These are phyloP conservation scores for Zychaea mexicana DNA, from an alignment of 371 early-diverging fungal species.

Conservation along the genomic window DNA sequence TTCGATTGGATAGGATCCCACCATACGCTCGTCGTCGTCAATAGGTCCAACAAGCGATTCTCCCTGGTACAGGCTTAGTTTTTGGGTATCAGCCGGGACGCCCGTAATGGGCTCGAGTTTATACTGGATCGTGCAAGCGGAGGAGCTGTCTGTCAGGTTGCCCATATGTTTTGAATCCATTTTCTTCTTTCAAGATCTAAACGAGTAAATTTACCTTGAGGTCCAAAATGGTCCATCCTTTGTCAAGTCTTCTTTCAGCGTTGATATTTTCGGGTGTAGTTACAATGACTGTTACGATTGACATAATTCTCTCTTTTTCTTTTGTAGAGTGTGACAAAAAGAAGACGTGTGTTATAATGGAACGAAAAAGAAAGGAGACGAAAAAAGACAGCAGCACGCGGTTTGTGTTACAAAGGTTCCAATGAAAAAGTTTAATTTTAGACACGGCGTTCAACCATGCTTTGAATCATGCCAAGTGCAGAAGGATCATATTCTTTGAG, in stretches of 20 bases:
- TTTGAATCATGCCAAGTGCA: conserved; percentile 59
- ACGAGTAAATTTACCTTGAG: too few species aligned
- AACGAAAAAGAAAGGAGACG: not conserved
- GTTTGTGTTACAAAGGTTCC: not conserved
- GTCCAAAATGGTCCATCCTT: conserved; percentile 66
- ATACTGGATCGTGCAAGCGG: too few species aligned
- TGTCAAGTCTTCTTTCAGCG: conserved; percentile 83
- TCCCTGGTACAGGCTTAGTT: conserved; percentile 62
- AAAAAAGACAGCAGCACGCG: not conserved
- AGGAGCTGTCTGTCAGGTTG: too few species aligned
- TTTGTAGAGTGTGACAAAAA: not conserved
- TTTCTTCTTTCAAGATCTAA: too few species aligned
- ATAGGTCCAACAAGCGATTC: conserved; percentile 60
- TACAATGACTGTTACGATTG: conserved; percentile 79
- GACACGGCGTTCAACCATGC: conserved; percentile 54
- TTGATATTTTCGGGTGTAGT: conserved; percentile 63
- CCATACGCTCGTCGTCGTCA: conserved; percentile 72
- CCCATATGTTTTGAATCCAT: too few species aligned
- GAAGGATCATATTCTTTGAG: conserved; percentile 61
- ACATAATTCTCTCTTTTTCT: too few species aligned
- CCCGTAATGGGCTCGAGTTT: conserved; percentile 94
- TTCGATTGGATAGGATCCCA: conserved; percentile 87
- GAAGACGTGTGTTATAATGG: not conserved
- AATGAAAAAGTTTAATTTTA: conserved; percentile 20
- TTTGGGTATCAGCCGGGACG: conserved; percentile 72